A percentile compares a stretch with the other conserved stretches of the same genome.
phyloP scores from a whole-genome alignment of 2,329 filamentous ascomycete species.

The Diaporthe citriasiana region DNA sequence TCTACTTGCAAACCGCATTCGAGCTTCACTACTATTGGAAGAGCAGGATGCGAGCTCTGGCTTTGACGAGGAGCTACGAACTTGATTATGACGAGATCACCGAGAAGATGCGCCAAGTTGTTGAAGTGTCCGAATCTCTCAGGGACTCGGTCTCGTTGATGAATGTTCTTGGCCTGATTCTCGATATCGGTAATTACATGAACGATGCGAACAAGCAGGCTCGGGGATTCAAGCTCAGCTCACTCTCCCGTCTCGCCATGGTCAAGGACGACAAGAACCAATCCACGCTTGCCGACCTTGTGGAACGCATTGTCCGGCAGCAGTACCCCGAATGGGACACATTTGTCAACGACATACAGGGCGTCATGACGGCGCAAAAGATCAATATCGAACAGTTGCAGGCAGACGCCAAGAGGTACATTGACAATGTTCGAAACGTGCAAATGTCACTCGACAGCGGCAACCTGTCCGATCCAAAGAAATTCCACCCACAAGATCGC shows the following conservation, averaged over 20 bases:
- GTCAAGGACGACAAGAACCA: constrained; percentile 99
- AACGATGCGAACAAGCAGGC: constrained; percentile 99
- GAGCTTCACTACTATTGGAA: constrained; percentile 99
- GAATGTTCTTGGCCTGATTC: constrained; percentile 94
- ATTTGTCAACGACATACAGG: constrained; percentile 86
- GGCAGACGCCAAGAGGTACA: constrained; percentile 89
- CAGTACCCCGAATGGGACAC: constrained; percentile 97
- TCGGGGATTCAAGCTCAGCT: constrained; percentile 96
- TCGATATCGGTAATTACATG: constrained; percentile 99
- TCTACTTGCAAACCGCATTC: constrained; percentile 92
- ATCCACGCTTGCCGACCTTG: constrained; percentile 93
- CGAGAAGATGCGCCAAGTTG: constrained; percentile 86
- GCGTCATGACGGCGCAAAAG: constrained; percentile 85
- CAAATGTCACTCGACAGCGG: constrained; percentile 93
- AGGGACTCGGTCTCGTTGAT: constrained; percentile 93
- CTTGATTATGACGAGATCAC: constrained; percentile 93
- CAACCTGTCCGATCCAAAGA: constrained; percentile 95
- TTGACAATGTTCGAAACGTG: constrained; percentile 94
- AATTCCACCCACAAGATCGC: constrained; percentile 97
- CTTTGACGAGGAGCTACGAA: constrained; percentile 87
- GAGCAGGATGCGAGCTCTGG: constrained; percentile 91
- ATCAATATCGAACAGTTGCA: constrained; percentile 95
- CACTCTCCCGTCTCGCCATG: constrained; percentile 92
- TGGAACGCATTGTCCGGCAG: constrained; percentile 95
- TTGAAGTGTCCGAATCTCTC: constrained; percentile 87